These are phyloP conservation scores for Fusarium pseudoanthophilum DNA, from an alignment of 2,329 filamentous ascomycete genomes.

Conservation along the genomic window DNA sequence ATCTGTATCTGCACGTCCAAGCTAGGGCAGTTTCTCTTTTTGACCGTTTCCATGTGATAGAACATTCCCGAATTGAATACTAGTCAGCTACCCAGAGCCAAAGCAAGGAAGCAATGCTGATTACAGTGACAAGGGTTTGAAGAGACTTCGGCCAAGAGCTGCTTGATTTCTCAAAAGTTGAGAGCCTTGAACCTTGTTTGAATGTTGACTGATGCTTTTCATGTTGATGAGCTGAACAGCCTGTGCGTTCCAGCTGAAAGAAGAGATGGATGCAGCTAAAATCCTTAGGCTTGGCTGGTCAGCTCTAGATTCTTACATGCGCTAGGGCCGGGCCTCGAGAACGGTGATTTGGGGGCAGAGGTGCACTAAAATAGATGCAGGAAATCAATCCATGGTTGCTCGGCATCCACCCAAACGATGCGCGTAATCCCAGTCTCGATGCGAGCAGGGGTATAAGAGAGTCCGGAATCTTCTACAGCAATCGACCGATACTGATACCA, in stretches of 20 bases:
- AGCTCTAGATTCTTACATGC: constrained; percentile 19
- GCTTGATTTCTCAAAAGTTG: neutral
- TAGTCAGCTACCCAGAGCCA: neutral
- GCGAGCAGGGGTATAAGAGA: neutral
- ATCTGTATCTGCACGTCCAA: neutral
- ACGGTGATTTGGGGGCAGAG: neutral
- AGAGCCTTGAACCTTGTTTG: neutral
- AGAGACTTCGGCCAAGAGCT: neutral
- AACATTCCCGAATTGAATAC: constrained; percentile 1
- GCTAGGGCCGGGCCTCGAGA: constrained; percentile 22
- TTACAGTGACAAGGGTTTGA: neutral
- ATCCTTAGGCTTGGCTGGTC: constrained; percentile 4
- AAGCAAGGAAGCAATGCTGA: neutral
- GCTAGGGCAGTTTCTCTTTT: neutral
- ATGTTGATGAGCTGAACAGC: neutral
- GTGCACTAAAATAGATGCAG: constrained; percentile 1
- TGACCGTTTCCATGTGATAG: neutral
- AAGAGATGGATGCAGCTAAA: constrained; percentile 14
- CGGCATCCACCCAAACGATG: neutral
- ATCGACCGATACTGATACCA: neutral
- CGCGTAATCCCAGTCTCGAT: neutral
- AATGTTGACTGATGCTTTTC: neutral
- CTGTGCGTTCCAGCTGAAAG: constrained; percentile 11
- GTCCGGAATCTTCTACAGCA: neutral
- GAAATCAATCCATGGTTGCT: neutral